Percentiles rank a stretch among this genome's conserved stretches.
These are phyloP conservation scores for Suillus subalutaceus DNA, from an alignment of 768 basidiomycete genomes.

Conservation along the genomic window DNA sequence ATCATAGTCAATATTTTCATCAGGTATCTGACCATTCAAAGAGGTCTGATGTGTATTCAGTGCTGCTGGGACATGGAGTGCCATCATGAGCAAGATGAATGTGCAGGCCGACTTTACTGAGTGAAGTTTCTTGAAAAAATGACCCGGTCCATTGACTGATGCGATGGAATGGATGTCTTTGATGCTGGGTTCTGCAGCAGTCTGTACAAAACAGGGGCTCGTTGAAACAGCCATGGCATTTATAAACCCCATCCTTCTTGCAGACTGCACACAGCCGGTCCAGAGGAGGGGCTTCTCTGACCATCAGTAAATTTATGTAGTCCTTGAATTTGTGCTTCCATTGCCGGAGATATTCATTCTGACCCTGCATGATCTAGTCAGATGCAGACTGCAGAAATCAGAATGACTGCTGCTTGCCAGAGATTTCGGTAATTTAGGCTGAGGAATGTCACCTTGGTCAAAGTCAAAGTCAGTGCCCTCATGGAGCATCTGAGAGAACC, in stretches of 20 bases:
- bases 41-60: neutral
- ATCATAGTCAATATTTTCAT: neutral
- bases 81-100: neutral
- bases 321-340: too few species aligned
- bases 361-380: too few species aligned
- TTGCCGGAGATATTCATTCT: too few species aligned
- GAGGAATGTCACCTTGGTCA: too few species aligned
- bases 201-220: neutral
- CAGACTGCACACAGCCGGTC: neutral
- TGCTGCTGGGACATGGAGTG: neutral
- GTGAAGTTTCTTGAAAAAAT: neutral
- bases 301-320: too few species aligned
- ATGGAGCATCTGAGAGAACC: too few species aligned
- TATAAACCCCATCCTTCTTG: constrained; percentile 1
- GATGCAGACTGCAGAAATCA: too few species aligned
- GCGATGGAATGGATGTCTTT: neutral
- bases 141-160: neutral
- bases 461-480: too few species aligned
- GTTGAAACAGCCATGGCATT: neutral
- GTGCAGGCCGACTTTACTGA: neutral
- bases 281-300: too few species aligned
- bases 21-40: constrained; percentile 3
- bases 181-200: neutral
- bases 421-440: too few species aligned
- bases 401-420: too few species aligned